phyloP scores from a whole-genome alignment of 345 rosid genomes.

The Sapria himalayana region DNA sequence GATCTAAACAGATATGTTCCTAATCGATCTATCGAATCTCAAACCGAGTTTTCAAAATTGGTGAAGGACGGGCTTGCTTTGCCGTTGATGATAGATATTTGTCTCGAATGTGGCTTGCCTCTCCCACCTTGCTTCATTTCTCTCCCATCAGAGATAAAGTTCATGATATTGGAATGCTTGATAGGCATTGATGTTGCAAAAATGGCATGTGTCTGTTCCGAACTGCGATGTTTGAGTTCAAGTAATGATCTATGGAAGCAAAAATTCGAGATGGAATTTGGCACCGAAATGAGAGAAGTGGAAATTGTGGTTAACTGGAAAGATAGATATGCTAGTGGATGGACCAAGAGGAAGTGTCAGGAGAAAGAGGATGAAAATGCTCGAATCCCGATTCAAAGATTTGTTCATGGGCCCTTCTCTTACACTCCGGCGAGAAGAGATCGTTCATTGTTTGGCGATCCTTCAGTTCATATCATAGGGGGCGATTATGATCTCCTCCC shows the following conservation, averaged over 20 bases:
- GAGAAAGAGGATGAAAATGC: background rate
- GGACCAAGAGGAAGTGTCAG: slow-evolving; percentile 16
- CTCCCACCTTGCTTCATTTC: slow-evolving; percentile 36
- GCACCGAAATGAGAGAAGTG: background rate
- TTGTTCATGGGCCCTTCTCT: slow-evolving; percentile 3
- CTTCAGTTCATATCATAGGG: slow-evolving; percentile 11
- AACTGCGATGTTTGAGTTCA: slow-evolving; percentile 26
- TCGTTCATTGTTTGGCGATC: slow-evolving; percentile 10
- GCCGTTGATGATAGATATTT: slow-evolving; percentile 40
- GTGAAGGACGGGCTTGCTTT: slow-evolving; percentile 48
- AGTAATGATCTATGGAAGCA: slow-evolving; percentile 36
- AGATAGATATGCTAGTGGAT: slow-evolving; percentile 12
- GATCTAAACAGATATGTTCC: slow-evolving; percentile 25
- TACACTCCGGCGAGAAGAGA: slow-evolving; percentile 9
- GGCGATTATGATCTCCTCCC: slow-evolving; percentile 22
- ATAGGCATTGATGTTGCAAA: slow-evolving; percentile 29
- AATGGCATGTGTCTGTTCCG: slow-evolving; percentile 25
- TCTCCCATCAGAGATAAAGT: slow-evolving; percentile 48
- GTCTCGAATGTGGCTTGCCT: slow-evolving; percentile 26
- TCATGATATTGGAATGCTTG: slow-evolving; percentile 40
- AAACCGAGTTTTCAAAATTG: slow-evolving; percentile 35
- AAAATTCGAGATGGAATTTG: slow-evolving; percentile 30
- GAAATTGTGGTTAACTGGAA: slow-evolving; percentile 26
- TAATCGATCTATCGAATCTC: slow-evolving; percentile 10
- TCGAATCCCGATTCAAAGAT: background rate